A percentile compares a stretch with the other conserved stretches of the same genome.
Evolutionary conservation across 441 rosid genomes (phyloP).

Genomic region (Hura crepitans): DNA sequence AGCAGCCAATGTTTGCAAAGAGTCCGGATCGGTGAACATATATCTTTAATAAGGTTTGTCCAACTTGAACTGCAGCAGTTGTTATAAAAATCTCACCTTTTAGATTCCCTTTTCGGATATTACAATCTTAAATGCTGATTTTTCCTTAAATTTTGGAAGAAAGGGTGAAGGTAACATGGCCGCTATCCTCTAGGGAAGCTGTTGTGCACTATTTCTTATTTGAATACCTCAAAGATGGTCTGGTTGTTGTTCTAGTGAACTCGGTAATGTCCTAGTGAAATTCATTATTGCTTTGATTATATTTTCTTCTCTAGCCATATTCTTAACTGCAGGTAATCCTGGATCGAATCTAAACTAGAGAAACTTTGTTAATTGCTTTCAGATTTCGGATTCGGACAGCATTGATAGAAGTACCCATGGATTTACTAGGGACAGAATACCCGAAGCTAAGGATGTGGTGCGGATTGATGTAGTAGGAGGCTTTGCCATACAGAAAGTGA

Average conservation of each 20-base stretch:
- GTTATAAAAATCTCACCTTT: constrained; percentile 10
- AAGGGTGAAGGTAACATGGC: constrained; percentile 98
- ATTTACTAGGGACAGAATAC: constrained; percentile 46
- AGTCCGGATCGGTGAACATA: constrained; percentile 60
- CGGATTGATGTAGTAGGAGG: constrained; percentile 88
- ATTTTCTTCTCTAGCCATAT: constrained; percentile 10
- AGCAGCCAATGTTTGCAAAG: constrained; percentile 53
- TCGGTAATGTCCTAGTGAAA: constrained; percentile 50
- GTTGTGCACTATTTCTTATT: constrained; percentile 61
- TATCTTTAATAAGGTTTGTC: constrained; percentile 62
- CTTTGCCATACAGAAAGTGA: constrained; percentile 81
- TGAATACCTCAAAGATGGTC: constrained; percentile 73
- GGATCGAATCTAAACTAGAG: not conserved
- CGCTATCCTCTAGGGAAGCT: constrained; percentile 73
- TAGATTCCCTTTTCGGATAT: constrained; percentile 16
- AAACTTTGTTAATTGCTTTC: constrained; percentile 24
- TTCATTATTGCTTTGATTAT: constrained; percentile 6
- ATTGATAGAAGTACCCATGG: constrained; percentile 55
- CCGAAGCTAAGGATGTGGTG: constrained; percentile 61
- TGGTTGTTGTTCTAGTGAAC: constrained; percentile 54
- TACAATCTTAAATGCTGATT: constrained; percentile 30
- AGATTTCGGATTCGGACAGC: constrained; percentile 65
- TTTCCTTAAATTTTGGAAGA: constrained; percentile 54
- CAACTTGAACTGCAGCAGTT: constrained; percentile 17
- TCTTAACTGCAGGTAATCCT: not conserved